A percentile compares a stretch with the other conserved stretches of the same genome.
phyloP scores from a whole-genome alignment of 2,329 filamentous ascomycete species.

The Alternaria brassicae region DNA sequence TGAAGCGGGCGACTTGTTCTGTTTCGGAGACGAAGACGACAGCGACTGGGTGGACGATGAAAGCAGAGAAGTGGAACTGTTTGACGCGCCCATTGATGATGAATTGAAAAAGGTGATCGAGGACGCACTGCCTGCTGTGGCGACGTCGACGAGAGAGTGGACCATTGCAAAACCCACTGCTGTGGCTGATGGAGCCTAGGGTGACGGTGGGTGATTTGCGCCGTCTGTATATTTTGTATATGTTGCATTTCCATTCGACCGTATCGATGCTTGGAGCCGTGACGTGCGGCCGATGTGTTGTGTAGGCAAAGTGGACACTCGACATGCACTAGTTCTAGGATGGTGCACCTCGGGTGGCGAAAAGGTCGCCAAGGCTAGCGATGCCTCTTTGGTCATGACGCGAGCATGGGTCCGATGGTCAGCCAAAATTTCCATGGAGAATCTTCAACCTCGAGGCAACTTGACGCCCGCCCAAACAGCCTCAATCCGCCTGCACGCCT shows the following conservation, averaged over 20 bases:
- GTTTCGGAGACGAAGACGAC: conserved; percentile 54
- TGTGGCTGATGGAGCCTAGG: background rate
- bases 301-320: background rate
- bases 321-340: background rate
- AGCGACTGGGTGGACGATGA: conserved; percentile 41
- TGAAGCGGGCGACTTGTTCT: conserved; percentile 70
- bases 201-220: no score
- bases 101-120: background rate
- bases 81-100: conserved; percentile 13
- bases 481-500: background rate
- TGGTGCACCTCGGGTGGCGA: conserved; percentile 1
- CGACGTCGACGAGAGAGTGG: background rate
- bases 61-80: conserved; percentile 11
- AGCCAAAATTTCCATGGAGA: conserved; percentile 11
- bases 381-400: conserved; percentile 13
- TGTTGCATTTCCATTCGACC: background rate
- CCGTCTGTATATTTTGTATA: background rate
- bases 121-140: background rate
- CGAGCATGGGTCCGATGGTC: background rate
- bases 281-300: no score
- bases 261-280: no score
- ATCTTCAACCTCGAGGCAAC: conserved; percentile 1
- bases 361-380: background rate
- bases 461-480: background rate
- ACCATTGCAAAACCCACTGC: background rate